Percentiles rank a stretch among this genome's conserved stretches.
phyloP scores from a whole-genome alignment of 1,284 basidiomycete genomes.

The Trichosporon sp. region DNA sequence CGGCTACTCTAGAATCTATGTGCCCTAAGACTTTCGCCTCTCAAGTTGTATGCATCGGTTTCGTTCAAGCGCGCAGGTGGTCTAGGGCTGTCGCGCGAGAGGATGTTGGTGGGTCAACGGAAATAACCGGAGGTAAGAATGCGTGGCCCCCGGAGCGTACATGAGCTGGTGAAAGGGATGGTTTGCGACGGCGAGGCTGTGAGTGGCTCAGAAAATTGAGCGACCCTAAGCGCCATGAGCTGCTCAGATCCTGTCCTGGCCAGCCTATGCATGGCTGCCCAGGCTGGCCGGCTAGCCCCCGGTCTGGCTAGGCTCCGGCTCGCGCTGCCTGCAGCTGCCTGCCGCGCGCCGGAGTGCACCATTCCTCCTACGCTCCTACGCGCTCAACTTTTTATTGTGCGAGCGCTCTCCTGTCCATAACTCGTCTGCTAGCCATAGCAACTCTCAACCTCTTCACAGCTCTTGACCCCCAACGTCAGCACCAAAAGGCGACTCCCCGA shows the following conservation, averaged over 20 bases:
- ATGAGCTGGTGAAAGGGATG: background rate
- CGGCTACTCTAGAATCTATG: slow-evolving; percentile 43
- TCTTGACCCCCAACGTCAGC: background rate
- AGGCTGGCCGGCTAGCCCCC: background rate
- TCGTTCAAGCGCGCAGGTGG: too few relatives aligned
- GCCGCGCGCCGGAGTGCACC: background rate
- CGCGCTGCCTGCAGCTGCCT: background rate
- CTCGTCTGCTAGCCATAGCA: background rate
- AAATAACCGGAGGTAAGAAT: slow-evolving; percentile 8
- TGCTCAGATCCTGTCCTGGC: background rate
- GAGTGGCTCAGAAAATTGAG: background rate
- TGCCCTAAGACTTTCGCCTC: slow-evolving; percentile 26
- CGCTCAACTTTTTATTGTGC: background rate
- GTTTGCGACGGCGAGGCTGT: background rate
- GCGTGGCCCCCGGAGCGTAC: background rate
- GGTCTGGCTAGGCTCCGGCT: background rate
- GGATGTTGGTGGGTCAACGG: background rate
- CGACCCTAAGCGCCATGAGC: background rate
- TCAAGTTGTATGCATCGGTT: background rate
- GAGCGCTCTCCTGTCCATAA: background rate
- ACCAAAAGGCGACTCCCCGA: background rate
- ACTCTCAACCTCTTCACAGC: background rate
- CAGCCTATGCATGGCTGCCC: background rate
- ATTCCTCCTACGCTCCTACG: background rate
- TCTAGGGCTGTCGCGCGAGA: background rate